Conservation (phyloP, 345 rosid genomes). For the Salix viminalis region DNA sequence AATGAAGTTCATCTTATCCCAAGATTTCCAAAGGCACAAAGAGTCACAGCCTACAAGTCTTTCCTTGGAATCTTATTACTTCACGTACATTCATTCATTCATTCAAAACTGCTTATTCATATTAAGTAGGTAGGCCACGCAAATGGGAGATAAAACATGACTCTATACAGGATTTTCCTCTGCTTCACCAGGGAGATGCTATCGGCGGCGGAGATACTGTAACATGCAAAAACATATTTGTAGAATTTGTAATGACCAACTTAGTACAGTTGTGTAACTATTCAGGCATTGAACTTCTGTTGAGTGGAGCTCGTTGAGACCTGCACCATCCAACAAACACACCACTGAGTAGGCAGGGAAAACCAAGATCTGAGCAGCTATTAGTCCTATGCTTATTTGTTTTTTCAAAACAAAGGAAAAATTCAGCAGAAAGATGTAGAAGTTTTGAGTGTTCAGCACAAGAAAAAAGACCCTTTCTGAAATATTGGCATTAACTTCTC, state of each 20-base stretch:
- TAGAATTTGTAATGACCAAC: background rate
- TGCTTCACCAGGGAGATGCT: constrained; percentile 13
- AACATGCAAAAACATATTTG: constrained; percentile 21
- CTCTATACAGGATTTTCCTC: constrained; percentile 44
- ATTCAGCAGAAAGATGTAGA: background rate
- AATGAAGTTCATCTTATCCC: constrained; percentile 26
- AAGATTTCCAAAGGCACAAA: background rate
- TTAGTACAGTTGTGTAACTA: background rate
- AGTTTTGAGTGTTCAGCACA: background rate
- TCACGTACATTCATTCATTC: constrained; percentile 9
- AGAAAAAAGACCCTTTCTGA: background rate
- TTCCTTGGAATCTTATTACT: background rate
- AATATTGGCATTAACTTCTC: background rate
- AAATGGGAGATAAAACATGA: constrained; percentile 7
- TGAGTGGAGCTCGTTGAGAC: constrained; percentile 69
- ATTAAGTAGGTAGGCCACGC: constrained; percentile 17
- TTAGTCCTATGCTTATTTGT: too few species aligned
- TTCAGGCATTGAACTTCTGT: constrained; percentile 57
- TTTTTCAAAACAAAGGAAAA: background rate
- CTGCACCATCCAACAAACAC: constrained; percentile 39
- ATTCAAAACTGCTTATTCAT: constrained; percentile 41
- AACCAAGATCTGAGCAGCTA: background rate
- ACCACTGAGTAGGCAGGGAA: constrained; percentile 2
- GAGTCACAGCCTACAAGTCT: constrained; percentile 13
- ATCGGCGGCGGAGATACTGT: background rate